Evolutionary conservation across 2,329 filamentous ascomycete genomes (phyloP).

Genomic region (Xylaria arbuscula): DNA sequence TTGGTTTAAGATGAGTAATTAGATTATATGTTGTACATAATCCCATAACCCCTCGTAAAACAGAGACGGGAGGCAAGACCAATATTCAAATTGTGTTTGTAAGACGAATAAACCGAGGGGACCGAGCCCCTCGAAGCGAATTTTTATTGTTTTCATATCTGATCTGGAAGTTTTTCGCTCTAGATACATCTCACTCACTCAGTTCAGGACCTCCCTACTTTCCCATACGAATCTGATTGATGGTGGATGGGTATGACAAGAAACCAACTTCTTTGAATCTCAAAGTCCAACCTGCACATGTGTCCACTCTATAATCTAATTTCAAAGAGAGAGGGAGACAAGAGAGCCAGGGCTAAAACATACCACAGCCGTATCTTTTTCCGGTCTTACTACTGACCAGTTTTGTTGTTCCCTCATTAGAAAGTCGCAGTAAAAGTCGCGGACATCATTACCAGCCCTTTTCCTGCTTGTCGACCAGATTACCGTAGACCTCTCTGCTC

Average conservation of each 20-base stretch:
- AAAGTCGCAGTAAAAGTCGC: background rate
- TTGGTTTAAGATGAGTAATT: background rate
- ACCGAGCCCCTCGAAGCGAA: constrained; percentile 51
- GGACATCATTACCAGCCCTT: constrained; percentile 20
- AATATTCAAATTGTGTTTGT: background rate
- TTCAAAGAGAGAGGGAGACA: background rate
- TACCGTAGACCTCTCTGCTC: constrained; percentile 7
- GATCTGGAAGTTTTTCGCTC: constrained; percentile 38
- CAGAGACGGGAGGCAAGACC: background rate
- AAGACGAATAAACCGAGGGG: constrained; percentile 45
- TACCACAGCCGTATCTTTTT: constrained; percentile 10
- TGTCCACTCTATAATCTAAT: constrained; percentile 27
- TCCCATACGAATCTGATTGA: background rate
- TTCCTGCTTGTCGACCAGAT: constrained; percentile 15
- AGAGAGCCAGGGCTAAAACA: constrained; percentile 1
- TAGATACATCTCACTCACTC: constrained; percentile 47
- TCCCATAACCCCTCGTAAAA: no score
- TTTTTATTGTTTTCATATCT: constrained; percentile 50
- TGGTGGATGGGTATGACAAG: constrained; percentile 1
- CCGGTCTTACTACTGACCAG: background rate
- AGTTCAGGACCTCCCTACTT: no score
- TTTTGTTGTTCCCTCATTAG: constrained; percentile 1
- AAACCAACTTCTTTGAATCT: constrained; percentile 2
- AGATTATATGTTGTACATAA: no score
- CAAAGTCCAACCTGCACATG: constrained; percentile 12